Evolutionary conservation across 768 basidiomycete genomes (phyloP).

Genomic region (Hygrocybe punicea): DNA sequence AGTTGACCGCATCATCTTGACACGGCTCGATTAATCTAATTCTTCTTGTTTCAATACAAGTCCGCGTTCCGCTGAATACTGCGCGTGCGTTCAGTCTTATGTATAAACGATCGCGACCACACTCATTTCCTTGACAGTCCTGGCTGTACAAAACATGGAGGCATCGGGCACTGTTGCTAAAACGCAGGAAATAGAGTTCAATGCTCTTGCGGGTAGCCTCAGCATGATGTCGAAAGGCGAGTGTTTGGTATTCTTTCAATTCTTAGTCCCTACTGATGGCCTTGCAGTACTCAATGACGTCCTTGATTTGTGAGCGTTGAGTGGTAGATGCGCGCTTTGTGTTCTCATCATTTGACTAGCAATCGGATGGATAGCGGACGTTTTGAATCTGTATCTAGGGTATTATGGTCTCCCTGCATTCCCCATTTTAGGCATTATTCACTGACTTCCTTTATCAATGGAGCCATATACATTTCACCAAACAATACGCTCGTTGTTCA

Average conservation of each 20-base stretch:
- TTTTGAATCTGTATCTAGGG: conserved; percentile 66
- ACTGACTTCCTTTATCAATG: conserved; percentile 6
- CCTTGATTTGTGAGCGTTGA: conserved; percentile 62
- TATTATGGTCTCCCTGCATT: conserved; percentile 25
- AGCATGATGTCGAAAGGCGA: conserved; percentile 86
- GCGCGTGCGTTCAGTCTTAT: conserved; percentile 46
- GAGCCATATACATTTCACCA: conserved; percentile 76
- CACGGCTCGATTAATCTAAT: conserved; percentile 9
- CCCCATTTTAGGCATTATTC: neutral
- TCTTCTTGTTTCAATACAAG: conserved; percentile 44
- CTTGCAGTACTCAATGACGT: conserved; percentile 69
- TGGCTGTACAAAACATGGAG: conserved; percentile 92
- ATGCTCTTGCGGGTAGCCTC: conserved; percentile 75
- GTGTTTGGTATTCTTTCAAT: conserved; percentile 13
- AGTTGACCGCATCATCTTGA: conserved; percentile 30
- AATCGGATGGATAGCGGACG: conserved; percentile 85
- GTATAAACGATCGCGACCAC: conserved; percentile 3
- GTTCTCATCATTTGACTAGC: conserved; percentile 32
- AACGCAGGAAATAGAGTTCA: conserved; percentile 83
- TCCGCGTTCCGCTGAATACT: conserved; percentile 78
- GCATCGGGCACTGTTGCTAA: conserved; percentile 69
- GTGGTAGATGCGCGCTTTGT: conserved; percentile 2
- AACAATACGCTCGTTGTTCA: conserved; percentile 69
- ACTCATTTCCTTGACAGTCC: conserved; percentile 35
- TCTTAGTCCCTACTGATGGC: neutral